Evolutionary conservation across 1,284 basidiomycete species (phyloP).

Genomic region (Pterulicium gracile): DNA sequence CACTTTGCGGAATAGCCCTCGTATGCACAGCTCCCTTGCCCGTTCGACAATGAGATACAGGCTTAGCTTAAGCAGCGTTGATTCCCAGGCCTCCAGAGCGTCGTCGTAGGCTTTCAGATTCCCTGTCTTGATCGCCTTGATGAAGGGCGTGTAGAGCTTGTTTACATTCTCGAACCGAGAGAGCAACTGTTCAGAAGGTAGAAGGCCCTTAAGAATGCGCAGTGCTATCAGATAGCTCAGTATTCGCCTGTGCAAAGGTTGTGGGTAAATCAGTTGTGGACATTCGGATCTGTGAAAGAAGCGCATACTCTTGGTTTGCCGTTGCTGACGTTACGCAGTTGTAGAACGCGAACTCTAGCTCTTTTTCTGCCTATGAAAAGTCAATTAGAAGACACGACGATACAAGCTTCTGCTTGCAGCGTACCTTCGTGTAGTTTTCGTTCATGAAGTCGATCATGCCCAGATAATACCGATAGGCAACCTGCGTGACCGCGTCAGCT

Average conservation of each 20-base stretch:
- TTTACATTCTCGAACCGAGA: conserved; percentile 62
- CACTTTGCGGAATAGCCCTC: conserved; percentile 81
- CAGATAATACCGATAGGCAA: conserved; percentile 87
- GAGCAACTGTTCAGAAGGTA: conserved; percentile 66
- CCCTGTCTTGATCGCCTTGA: conserved; percentile 65
- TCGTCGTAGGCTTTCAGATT: conserved; percentile 76
- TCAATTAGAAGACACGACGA: neutral
- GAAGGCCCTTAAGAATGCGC: conserved; percentile 74
- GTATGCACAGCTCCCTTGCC: conserved; percentile 77
- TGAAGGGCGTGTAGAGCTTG: conserved; percentile 73
- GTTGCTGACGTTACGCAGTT: conserved; percentile 61
- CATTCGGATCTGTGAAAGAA: neutral
- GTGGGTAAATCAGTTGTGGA: neutral
- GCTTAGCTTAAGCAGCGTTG: conserved; percentile 70
- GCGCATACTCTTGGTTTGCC: conserved; percentile 71
- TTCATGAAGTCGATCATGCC: conserved; percentile 91
- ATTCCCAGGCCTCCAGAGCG: conserved; percentile 59
- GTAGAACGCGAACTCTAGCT: conserved; percentile 75
- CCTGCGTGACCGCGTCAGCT: conserved; percentile 31
- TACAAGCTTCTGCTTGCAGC: conserved; percentile 7
- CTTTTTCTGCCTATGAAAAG: conserved; percentile 56
- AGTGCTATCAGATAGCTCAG: conserved; percentile 86
- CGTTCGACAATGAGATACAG: conserved; percentile 83
- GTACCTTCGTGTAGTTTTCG: conserved; percentile 79
- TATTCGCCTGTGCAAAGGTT: conserved; percentile 50